Percentiles rank a stretch among this genome's conserved stretches.
These are phyloP conservation scores for Trametopsis cervina DNA, from an alignment of 768 basidiomycete genomes.

Conservation along the genomic window DNA sequence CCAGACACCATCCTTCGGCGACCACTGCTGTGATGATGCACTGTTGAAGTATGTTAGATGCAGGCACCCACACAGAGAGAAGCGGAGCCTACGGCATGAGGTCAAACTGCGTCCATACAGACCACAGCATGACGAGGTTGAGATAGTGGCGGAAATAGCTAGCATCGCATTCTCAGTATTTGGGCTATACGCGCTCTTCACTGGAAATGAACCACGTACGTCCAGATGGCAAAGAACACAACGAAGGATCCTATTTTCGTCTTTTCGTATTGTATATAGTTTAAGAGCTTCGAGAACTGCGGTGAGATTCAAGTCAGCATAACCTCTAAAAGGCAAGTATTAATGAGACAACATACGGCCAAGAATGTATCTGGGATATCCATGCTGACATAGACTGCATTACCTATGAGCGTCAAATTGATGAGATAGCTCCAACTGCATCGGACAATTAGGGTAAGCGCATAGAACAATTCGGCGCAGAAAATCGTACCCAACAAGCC, in stretches of 20 bases:
- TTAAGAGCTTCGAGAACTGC: constrained; percentile 79
- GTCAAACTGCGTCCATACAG: constrained; percentile 75
- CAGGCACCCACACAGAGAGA: neutral
- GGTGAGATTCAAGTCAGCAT: neutral
- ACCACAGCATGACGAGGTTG: constrained; percentile 81
- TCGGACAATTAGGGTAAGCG: constrained; percentile 3
- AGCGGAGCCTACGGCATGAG: constrained; percentile 59
- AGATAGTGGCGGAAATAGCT: constrained; percentile 94
- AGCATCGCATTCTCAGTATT: no score
- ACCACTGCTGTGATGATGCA: constrained; percentile 48
- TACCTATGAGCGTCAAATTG: constrained; percentile 83
- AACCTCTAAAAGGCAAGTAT: no score
- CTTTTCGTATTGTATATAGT: constrained; percentile 70
- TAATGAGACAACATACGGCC: constrained; percentile 46
- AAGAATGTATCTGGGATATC: constrained; percentile 89
- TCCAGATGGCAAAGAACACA: constrained; percentile 69
- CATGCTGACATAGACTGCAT: constrained; percentile 93
- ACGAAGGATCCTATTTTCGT: constrained; percentile 59
- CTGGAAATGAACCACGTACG: constrained; percentile 44
- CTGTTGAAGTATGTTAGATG: no score
- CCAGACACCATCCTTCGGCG: constrained; percentile 58
- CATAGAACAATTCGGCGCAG: neutral
- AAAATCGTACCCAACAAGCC: constrained; percentile 73
- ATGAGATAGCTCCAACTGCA: constrained; percentile 76
- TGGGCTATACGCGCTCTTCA: no score